A percentile compares a stretch with the other conserved stretches of the same genome.
Conservation (phyloP, 192 early-diverging fungal genomes). For the Coemansia sp. region DNA sequence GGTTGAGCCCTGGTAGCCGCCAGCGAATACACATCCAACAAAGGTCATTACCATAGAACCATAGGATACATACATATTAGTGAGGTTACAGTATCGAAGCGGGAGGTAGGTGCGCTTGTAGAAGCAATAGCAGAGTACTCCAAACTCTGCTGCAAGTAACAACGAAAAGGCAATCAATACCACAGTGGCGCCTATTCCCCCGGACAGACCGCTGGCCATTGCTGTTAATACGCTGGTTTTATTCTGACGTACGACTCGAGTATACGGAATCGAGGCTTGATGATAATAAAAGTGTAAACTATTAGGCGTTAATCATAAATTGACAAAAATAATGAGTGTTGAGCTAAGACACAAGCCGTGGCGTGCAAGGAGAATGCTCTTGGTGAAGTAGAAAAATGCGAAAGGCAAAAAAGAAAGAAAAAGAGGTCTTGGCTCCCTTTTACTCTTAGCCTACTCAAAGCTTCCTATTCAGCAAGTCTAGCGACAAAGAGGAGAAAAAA, state of each 20-base stretch:
- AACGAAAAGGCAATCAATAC: neutral
- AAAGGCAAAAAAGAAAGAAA: neutral
- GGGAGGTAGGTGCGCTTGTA: slow-evolving; percentile 39
- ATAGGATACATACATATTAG: slow-evolving; percentile 41
- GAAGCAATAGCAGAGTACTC: slow-evolving; percentile 23
- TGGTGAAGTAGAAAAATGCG: neutral
- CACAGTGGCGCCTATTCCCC: slow-evolving; percentile 4
- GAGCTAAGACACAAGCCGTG: neutral
- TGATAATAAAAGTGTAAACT: neutral
- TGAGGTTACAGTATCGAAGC: slow-evolving; percentile 28
- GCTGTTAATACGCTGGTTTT: neutral
- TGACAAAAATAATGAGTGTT: neutral
- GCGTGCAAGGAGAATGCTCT: neutral
- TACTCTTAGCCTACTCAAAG: neutral
- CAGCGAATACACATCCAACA: slow-evolving; percentile 22
- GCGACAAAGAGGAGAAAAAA: neutral
- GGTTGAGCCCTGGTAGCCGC: slow-evolving; percentile 9
- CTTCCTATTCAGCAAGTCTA: neutral
- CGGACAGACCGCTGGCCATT: neutral
- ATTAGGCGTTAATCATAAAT: neutral
- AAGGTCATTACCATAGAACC: slow-evolving; percentile 39
- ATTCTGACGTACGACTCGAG: neutral
- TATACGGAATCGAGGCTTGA: neutral
- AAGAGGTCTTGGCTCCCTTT: neutral
- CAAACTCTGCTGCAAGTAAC: slow-evolving; percentile 20